These are phyloP conservation scores for Penicillium italicum DNA, from an alignment of 2,329 filamentous ascomycete genomes.

Conservation along the genomic window DNA sequence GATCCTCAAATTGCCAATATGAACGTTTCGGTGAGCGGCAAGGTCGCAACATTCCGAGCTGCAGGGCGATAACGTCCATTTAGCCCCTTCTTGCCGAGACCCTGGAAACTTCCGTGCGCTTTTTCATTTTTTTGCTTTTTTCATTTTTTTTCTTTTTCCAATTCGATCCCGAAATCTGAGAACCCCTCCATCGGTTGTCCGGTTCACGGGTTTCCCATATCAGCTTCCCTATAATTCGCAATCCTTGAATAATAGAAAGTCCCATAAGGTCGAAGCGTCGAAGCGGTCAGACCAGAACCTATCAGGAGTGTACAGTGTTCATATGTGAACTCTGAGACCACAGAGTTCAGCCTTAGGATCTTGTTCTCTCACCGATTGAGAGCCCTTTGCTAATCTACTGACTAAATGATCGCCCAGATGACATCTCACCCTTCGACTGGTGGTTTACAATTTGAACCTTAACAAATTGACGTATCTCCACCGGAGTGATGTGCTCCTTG, in stretches of 20 bases:
- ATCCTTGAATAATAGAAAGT: neutral
- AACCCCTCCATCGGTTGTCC: neutral
- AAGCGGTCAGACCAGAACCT: slow-evolving; percentile 14
- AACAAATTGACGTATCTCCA: neutral
- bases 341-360: slow-evolving; percentile 22
- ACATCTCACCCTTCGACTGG: neutral
- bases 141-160: neutral
- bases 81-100: slow-evolving; percentile 12
- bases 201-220: neutral
- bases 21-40: slow-evolving; percentile 13
- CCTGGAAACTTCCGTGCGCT: slow-evolving; percentile 12
- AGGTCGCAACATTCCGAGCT: slow-evolving; percentile 18
- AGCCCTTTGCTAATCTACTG: neutral
- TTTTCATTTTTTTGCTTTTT: slow-evolving; percentile 3
- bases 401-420: neutral
- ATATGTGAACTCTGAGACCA: slow-evolving; percentile 5
- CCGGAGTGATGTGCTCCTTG: slow-evolving; percentile 5
- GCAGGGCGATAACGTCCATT: slow-evolving; percentile 21
- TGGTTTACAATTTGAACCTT: neutral
- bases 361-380: slow-evolving; percentile 7
- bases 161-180: neutral
- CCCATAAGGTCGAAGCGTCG: slow-evolving; percentile 10
- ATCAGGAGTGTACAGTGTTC: neutral
- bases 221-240: neutral
- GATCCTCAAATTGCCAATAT: slow-evolving; percentile 8